Evolutionary conservation across 225 moss, liverwort and hornwort genomes (phyloP), one percentile per base, ranked within the genome.

Genomic region (Straminergon stramineum): DNA sequence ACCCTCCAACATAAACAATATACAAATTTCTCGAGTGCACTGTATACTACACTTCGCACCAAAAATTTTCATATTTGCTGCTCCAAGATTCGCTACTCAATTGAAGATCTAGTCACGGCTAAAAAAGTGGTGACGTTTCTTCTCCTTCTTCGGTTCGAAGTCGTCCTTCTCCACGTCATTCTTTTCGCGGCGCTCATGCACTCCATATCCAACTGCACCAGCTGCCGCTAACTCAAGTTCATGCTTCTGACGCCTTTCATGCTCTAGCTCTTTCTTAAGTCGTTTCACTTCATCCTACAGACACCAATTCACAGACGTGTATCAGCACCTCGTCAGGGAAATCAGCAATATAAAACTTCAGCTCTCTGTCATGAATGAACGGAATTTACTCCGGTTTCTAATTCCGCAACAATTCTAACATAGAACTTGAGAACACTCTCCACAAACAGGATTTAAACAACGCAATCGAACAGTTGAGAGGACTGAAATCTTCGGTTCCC

Each of bases 151-250:
- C 37, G 76, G 57, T 10, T 26, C 67, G 1, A 13, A 6, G 4
- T 78, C 78, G 41, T 88, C 91, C 5, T 91, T 83, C 79, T 86
- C 86, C 53, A 4, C 90, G 0, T 90, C 87, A 5, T 79, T 65
- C 90, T 91, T 94, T 23, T 87, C 90, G 31, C 37, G 90, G 7
- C 91, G 92, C 75, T 92, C 94, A 35, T 92, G 65, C 20, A 90
- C 19, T 14, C 91, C 92, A 75, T 85, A 92, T 13, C 79, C 87
- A 48, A 55, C 20, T 62, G 90, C 92, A 58, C 82, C 90, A 64
- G 55, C 91, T 43, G 92, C 70, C 11, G 81, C 85, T 13, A 60
- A 0, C 69, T 91, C 90, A 0, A 92, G 64, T 41, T 92, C 91
- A 5, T 90, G 89, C 58, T 89, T 89, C 70, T 74, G 20, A 18